Percentiles rank a stretch among this genome's conserved stretches.
Conservation (phyloP, 1,284 basidiomycete species). For the Inonotus obliquus region DNA sequence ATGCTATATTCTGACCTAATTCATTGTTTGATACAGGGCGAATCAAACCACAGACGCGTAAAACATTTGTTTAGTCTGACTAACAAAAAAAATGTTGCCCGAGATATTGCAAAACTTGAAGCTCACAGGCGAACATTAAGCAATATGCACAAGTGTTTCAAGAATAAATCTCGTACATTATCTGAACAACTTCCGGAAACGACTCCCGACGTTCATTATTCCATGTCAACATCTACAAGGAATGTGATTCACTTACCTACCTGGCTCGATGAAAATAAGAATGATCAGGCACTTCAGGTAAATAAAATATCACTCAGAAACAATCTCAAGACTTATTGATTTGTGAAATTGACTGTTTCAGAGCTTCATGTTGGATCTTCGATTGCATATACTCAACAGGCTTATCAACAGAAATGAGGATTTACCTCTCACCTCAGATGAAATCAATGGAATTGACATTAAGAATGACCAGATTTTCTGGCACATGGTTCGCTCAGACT, state of each 20-base stretch:
- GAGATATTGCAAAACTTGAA: background rate
- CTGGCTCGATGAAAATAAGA: conserved; percentile 13
- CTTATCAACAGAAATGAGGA: conserved; percentile 18
- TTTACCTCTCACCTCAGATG: conserved; percentile 15
- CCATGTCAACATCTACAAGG: background rate
- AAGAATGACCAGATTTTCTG: conserved; percentile 27
- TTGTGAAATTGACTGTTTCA: conserved; percentile 1
- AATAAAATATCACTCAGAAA: background rate
- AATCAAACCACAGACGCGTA: conserved; percentile 6
- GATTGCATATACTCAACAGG: conserved; percentile 24
- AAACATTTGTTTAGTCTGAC: conserved; percentile 14
- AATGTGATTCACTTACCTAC: background rate
- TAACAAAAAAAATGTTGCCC: conserved; percentile 1
- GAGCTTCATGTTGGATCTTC: conserved; percentile 21
- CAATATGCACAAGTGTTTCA: no score
- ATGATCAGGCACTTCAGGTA: conserved; percentile 23
- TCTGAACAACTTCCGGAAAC: background rate
- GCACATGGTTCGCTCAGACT: conserved; percentile 17
- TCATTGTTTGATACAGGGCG: conserved; percentile 14
- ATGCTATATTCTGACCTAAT: background rate
- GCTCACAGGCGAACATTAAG: no score
- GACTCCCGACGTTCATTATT: background rate
- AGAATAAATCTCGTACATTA: no score
- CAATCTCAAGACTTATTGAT: background rate
- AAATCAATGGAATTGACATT: conserved; percentile 20